Base-by-base conservation (phyloP, 345 rosid genomes). In the Acer negundo region DNA sequence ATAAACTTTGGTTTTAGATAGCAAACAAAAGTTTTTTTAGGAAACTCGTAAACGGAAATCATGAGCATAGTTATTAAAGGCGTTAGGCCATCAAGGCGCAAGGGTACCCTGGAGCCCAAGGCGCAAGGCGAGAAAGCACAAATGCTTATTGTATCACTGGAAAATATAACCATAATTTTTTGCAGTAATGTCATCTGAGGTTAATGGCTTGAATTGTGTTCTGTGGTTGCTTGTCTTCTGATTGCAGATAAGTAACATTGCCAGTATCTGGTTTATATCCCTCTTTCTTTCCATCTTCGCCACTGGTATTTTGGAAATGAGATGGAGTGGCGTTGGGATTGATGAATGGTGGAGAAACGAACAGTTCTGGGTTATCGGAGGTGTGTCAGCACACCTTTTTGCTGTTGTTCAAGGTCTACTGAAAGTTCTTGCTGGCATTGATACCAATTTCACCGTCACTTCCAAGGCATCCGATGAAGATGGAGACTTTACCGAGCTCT, bases 321-420 rank as follows among this genome's bases (percentile, higher is more conserved):
- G 83, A 76, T 85, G 90, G 90, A 81, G 88, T 47, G 81, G 85
- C 6, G 81, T 83, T 38, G 75, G 84, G 31, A 83, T 87, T 2
- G 84, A 85, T 11, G 90, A 85, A 58, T 83, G 88, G 88, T 87
- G 90, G 90, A 83, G 87, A 70, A 83, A 79, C 20, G 85, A 85
- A 67, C 90, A 87, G 77, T 84, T 87, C 65, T 85, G 86, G 85
- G 84, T 85, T 12, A 87, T 85, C 20, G 86, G 84, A 20, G 82
- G 85, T 1, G 85, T 84, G 74, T 87, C 86, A 15, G 83, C 35
- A 31, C 35, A 31, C 35, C 35, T 31, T 31, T 31, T 31, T 31
- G 35, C 35, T 31, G 35, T 31, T 31, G 35, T 31, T 31, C 35
- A 31, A 31, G 35, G 35, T 31, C 35, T 31, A 31, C 35, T 31